Conservation (phyloP, 345 rosid species). For the Cardamine resedifolia region DNA sequence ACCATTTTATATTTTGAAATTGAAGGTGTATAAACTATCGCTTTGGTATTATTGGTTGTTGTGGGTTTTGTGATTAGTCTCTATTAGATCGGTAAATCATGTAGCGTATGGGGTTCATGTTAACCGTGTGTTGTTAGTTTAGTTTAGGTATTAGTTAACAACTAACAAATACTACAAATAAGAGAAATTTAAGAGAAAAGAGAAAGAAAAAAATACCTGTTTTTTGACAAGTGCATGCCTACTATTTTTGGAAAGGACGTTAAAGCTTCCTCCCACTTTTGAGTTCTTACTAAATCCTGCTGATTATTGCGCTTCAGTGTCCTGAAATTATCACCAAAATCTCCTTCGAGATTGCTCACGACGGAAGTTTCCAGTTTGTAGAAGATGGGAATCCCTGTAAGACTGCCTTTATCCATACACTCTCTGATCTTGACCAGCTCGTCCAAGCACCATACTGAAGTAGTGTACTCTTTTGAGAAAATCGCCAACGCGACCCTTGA, state of each 20-base stretch:
- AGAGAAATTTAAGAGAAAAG: no score
- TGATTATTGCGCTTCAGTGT: neutral
- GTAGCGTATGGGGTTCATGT: no score
- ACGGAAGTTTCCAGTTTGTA: neutral
- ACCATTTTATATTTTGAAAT: no score
- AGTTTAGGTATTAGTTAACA: no score
- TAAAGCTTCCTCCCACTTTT: conserved; percentile 20
- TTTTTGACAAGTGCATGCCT: neutral
- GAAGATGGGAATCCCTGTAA: conserved; percentile 12
- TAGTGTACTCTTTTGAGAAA: neutral
- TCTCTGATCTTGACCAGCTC: conserved; percentile 11
- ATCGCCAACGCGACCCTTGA: conserved; percentile 5
- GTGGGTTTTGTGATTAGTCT: no score
- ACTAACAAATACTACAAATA: neutral
- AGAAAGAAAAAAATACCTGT: neutral
- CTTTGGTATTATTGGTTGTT: no score
- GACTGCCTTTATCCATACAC: neutral
- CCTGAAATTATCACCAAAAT: neutral
- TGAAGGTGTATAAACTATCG: no score
- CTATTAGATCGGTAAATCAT: no score
- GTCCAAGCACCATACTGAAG: conserved; percentile 6
- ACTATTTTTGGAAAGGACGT: neutral
- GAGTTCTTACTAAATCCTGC: neutral
- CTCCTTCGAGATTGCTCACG: no score
- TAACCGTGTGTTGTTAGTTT: no score